Evolutionary conservation across 2,329 filamentous ascomycete genomes (phyloP), one percentile per base, ranked within the genome.

Genomic region (Cladophialophora immunda): DNA sequence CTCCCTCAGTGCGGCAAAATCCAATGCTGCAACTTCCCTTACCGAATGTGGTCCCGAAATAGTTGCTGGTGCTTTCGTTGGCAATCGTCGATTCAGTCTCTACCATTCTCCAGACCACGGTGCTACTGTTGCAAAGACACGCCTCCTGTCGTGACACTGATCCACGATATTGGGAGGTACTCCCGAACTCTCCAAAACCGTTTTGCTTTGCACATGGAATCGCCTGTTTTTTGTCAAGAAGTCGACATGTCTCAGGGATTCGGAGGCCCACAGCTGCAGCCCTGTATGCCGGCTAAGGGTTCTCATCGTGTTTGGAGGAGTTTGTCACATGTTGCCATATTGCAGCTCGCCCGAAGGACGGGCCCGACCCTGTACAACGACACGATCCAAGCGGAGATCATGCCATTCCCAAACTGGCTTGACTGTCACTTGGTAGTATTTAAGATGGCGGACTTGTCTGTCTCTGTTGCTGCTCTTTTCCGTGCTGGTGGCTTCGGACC

Each of bases 231-330:
- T 22, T 30, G 27, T 22, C 56, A 25, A 32, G 22, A 36, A 59
- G 53, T 38, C 30, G 54, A 41, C 30, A 68, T 66, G 64, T 68
- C 56, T 68, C 56, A 68, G 54, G 60, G 15, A 19, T 17, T 45
- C 63, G 64, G 67, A 64, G 54, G 57, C 50, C 34, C 50, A 64
- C 67, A 54, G 67, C 60, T 59, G 67, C 62, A 60, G 66, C 41
- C 25, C 58, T 38, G 34, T 52, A 52, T 54, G 34, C 17, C 53
- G 66, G 60, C 19, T 27, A 58, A 58, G 52, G 60, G 67, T 68
- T 68, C 67, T 66, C 63, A 17, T 57, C 36, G 52, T 64, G 60
- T 56, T 64, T 65, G 67, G 59, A 66, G 64, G 50, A 64, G 67
- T 68, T 66, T 68, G 67, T 65, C 61, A 68, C 59, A 53, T 60